Base-by-base conservation (phyloP, 108 stramenopile species). In the Bacterosira constricta region DNA sequence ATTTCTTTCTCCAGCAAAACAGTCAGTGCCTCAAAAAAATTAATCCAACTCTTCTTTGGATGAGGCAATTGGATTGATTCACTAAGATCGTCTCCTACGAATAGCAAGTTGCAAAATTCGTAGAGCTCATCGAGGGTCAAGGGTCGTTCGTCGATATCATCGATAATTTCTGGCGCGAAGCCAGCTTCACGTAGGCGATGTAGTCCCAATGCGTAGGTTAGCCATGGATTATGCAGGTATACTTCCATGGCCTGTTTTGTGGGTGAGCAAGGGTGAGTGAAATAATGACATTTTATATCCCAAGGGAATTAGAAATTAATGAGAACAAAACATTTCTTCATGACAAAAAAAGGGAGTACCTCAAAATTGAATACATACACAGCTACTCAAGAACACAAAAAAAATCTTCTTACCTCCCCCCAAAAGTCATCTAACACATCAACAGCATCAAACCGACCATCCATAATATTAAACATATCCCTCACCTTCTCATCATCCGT, bases 361-460 rank as follows among this genome's bases (percentile, higher is more conserved):
- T 32, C 3, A 23, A 11, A 62, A 27, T 17, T 27, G 21, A 10
- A 13, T 42, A 23, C 4, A 9, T 1, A 18, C 15, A 7, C 18
- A 8, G 18, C 44, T 6, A 3, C 3, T 7, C 44, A 18, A 18
- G 44, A 45, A 3, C 15, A 2, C 18, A 8, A 7, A 3, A 18
- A 18, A 45, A n/a, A n/a, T n/a, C n/a, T 3, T 31, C 63, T 36
- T 34, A 64, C 63, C 63, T 86, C 85, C 15, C 85, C 85, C 34
- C 47, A 67, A 39, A 73, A 75, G 59, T 86, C 82, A 66, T 83
- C 85, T 44, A 86, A 45, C 18, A 83, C 85, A 59, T 86, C 85
- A 25, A 46, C 50, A 32, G 66, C 10, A n/a, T 82, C 71, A 20
- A 75, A 5, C 59, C 75, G 58, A 6, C 18, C 51, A 54, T 69